A percentile compares a stretch with the other conserved stretches of the same genome.
These are phyloP conservation scores for Amesomyces nigricolor DNA, from an alignment of 2,329 filamentous ascomycete genomes.

Conservation along the genomic window DNA sequence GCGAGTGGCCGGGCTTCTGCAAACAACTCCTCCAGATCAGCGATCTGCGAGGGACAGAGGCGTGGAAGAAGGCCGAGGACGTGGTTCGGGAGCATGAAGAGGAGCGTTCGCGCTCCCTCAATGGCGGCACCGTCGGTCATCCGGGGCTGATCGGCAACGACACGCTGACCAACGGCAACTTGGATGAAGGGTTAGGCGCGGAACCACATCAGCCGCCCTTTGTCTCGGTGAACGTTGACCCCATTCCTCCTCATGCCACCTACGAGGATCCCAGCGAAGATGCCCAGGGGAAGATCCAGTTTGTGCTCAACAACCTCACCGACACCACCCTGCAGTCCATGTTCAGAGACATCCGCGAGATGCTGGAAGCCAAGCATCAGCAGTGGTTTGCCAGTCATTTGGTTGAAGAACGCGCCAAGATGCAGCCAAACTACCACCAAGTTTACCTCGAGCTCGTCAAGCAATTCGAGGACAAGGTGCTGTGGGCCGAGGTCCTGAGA, in stretches of 20 bases:
- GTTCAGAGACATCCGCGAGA: slow-evolving; percentile 71
- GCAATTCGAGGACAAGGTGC: slow-evolving; percentile 67
- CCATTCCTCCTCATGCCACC: slow-evolving; percentile 53
- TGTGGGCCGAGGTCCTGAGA: slow-evolving; percentile 86
- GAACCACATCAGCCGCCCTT: slow-evolving; percentile 69
- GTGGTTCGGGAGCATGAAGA: slow-evolving; percentile 65
- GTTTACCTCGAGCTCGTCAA: slow-evolving; percentile 87
- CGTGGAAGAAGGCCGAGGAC: slow-evolving; percentile 75
- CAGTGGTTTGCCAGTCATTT: slow-evolving; percentile 96
- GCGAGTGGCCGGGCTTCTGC: slow-evolving; percentile 95
- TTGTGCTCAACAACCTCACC: slow-evolving; percentile 94
- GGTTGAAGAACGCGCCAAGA: slow-evolving; percentile 91
- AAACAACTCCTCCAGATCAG: slow-evolving; percentile 76
- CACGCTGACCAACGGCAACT: slow-evolving; percentile 61
- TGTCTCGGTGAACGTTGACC: slow-evolving; percentile 69
- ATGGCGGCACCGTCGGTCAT: slow-evolving; percentile 39
- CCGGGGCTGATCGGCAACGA: slow-evolving; percentile 37
- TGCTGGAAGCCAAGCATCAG: slow-evolving; percentile 74
- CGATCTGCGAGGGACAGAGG: slow-evolving; percentile 76
- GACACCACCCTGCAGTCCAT: slow-evolving; percentile 82
- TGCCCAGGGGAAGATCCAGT: slow-evolving; percentile 87
- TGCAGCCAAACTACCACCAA: slow-evolving; percentile 93
- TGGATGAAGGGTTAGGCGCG: slow-evolving; percentile 53
- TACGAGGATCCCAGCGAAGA: slow-evolving; percentile 82
- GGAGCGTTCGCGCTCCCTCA: slow-evolving; percentile 51